Conservation (phyloP, 164 flowering plant species). For the Vitis riparia region DNA sequence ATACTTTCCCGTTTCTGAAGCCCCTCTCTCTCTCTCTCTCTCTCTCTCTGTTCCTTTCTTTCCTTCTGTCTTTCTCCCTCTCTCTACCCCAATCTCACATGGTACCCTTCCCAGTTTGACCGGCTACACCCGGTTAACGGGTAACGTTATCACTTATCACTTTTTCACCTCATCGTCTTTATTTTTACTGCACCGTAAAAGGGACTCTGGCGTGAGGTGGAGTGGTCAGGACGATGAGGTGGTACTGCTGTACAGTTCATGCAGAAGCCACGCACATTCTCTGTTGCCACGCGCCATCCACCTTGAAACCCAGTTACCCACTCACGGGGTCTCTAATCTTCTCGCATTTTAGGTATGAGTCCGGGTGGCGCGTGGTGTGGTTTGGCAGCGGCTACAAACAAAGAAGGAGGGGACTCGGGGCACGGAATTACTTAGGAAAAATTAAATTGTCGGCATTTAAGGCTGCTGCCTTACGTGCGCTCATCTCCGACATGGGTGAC, state of each 20-base stretch:
- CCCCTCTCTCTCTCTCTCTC: constrained; percentile 1
- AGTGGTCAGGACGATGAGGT: background rate
- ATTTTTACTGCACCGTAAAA: background rate
- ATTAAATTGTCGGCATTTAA: constrained; percentile 24
- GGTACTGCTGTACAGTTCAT: background rate
- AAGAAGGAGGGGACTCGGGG: background rate
- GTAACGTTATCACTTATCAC: background rate
- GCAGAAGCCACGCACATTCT: background rate
- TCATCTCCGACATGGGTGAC: constrained; percentile 26
- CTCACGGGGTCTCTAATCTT: too few species aligned
- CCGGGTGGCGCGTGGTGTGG: background rate
- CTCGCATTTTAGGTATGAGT: background rate
- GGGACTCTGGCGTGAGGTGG: constrained; percentile 6
- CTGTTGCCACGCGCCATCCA: background rate
- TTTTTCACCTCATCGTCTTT: background rate
- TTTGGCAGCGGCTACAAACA: too few species aligned
- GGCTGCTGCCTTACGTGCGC: constrained; percentile 21
- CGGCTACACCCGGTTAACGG: background rate
- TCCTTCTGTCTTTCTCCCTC: background rate
- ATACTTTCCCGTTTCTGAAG: constrained; percentile 22
- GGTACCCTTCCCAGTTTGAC: background rate
- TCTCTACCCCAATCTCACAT: too few species aligned
- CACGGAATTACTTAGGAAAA: constrained; percentile 21
- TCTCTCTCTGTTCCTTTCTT: background rate
- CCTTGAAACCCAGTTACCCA: background rate